These are phyloP conservation scores for Rhynchospora pubera DNA, from an alignment of 176 grass and related monocot species.

Conservation along the genomic window DNA sequence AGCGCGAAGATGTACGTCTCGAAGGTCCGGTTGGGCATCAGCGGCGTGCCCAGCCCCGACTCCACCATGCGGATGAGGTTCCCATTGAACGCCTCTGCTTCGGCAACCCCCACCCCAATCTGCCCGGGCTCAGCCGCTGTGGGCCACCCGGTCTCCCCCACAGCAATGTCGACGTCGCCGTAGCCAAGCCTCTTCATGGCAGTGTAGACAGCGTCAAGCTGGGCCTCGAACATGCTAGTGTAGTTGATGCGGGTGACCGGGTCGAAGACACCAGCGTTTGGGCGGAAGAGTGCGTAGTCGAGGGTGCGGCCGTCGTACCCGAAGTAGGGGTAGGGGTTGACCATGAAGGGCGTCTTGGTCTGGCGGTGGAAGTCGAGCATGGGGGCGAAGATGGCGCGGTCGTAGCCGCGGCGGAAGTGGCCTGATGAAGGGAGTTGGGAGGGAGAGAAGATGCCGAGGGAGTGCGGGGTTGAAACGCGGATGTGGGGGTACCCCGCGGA, in stretches of 20 bases:
- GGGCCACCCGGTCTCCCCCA: conserved; percentile 87
- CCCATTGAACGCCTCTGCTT: conserved; percentile 60
- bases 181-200: conserved; percentile 56
- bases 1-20: conserved; percentile 73
- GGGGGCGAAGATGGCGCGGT: conserved; percentile 36
- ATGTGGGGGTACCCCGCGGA: conserved; percentile 26
- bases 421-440: conserved; percentile 54
- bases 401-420: conserved; percentile 31
- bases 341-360: conserved; percentile 42
- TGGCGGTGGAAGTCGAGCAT: conserved; percentile 76
- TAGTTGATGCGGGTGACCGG: conserved; percentile 45
- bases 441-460: conserved; percentile 52
- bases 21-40: conserved; percentile 56
- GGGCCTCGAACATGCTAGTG: conserved; percentile 83
- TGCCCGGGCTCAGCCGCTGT: conserved; percentile 42
- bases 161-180: conserved; percentile 55
- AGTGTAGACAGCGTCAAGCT: conserved; percentile 71
- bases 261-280: conserved; percentile 52
- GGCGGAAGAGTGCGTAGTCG: conserved; percentile 62
- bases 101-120: conserved; percentile 55
- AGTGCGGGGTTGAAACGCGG: conserved; percentile 69
- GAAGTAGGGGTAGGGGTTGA: conserved; percentile 94
- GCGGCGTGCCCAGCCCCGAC: conserved; percentile 52
- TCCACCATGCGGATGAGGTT: conserved; percentile 50
- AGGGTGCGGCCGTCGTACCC: conserved; percentile 42